phyloP scores from a whole-genome alignment of 371 early-diverging fungal species.

The Mucor velutinosus region DNA sequence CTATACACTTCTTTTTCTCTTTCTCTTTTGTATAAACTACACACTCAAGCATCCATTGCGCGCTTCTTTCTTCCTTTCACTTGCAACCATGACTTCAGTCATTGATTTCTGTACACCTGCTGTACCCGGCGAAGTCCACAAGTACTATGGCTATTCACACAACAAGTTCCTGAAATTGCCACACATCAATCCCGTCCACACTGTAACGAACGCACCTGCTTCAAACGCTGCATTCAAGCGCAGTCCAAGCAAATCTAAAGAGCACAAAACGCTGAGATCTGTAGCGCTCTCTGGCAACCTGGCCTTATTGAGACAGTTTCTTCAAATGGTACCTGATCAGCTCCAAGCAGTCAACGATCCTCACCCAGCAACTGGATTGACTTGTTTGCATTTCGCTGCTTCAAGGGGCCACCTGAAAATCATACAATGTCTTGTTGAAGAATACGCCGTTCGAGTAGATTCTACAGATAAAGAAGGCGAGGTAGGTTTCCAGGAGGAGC shows the following conservation, averaged over 20 bases:
- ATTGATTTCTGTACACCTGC: constrained; percentile 67
- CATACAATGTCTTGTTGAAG: constrained; percentile 62
- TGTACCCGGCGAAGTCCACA: constrained; percentile 66
- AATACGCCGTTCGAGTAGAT: constrained; percentile 65
- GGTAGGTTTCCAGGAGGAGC: constrained; percentile 36
- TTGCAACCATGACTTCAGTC: constrained; percentile 11
- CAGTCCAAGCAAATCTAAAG: constrained; percentile 5
- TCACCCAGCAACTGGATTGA: constrained; percentile 59
- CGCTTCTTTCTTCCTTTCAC: background rate
- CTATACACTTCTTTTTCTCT: background rate
- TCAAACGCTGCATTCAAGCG: background rate
- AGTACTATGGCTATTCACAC: constrained; percentile 67
- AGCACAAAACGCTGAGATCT: constrained; percentile 29
- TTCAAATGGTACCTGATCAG: constrained; percentile 23
- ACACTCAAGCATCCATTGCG: constrained; percentile 36
- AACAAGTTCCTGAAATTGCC: constrained; percentile 58
- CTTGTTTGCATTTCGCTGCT: constrained; percentile 74
- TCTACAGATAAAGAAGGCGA: constrained; percentile 69
- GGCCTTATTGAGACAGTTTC: constrained; percentile 20
- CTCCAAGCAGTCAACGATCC: constrained; percentile 33
- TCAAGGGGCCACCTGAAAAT: constrained; percentile 65
- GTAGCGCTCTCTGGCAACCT: constrained; percentile 35
- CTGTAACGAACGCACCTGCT: constrained; percentile 35
- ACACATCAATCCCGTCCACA: constrained; percentile 35
- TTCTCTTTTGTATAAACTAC: background rate